Evolutionary conservation across 2,329 filamentous ascomycete genomes (phyloP), one percentile per base, ranked within the genome.

Genomic region (Ophiocordyceps camponoti-leonardi): DNA sequence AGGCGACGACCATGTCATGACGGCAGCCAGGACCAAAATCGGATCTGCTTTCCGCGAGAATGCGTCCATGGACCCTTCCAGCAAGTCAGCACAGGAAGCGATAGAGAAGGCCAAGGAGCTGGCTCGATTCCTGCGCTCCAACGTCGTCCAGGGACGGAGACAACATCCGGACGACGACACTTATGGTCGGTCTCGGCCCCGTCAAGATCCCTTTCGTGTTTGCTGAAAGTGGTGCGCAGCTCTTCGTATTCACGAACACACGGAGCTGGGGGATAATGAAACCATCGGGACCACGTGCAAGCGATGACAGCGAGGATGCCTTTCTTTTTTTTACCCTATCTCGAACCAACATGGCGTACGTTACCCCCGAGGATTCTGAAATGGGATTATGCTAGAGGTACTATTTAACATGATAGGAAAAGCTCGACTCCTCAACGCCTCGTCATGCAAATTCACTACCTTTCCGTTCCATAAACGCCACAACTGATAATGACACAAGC

Each of bases 241-340:
- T 59, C 67, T 96, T 47, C 75, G 81, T 44, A 95, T 98, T 64
- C 92, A 96, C 61, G 75, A 94, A 49, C 69, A 94, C 52, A 98
- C 83, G 28, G 90, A 98, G 63, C 73, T 86, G 52, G 87, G 92
- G 45, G 84, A 96, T 64, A 98, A 98, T 58, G 87, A 95, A 54
- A 85, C 81, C 31, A 77, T 95, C 8, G 35, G 35, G 5, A 19
- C 11, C 18, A 19, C 58, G 45, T 57, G 58, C 45, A 55, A 52
- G 46, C 61, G 47, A 55, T 46, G 44, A 22, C 16, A 42, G 33
- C 33, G 18, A 6, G 16, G 2, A 37, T 6, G 33, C 33, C 6
- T 18, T n/a, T 23, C 22, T n/a, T n/a, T n/a, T 26, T 4, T 8
- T 26, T 4, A 4, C 23, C 23, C 23, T 8, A 26, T 26, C 8